phyloP scores from a whole-genome alignment of 1,139 yeast genomes.

The Sugiyamaella novakii region DNA sequence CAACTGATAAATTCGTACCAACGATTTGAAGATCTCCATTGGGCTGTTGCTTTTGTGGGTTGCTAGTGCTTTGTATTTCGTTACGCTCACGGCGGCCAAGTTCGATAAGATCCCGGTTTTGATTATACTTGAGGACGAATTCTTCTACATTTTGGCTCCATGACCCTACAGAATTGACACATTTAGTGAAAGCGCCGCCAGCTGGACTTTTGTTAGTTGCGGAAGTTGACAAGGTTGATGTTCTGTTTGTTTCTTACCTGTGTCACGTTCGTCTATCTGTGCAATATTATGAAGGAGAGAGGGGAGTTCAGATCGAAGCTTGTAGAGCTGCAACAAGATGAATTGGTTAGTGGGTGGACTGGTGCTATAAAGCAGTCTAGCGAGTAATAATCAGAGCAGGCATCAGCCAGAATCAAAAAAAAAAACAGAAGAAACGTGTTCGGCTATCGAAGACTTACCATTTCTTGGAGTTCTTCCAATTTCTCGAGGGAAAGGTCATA shows the following conservation, averaged over 20 bases:
- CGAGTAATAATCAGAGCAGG: too few relatives aligned
- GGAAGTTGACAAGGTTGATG: too few relatives aligned
- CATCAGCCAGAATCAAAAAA: too few relatives aligned
- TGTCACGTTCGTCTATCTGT: slow-evolving; percentile 31
- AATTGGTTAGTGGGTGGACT: not conserved
- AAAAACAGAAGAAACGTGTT: too few relatives aligned
- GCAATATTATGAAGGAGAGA: slow-evolving; percentile 30
- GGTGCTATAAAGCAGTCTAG: not conserved
- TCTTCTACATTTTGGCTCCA: slow-evolving; percentile 81
- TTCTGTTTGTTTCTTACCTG: slow-evolving; percentile 17
- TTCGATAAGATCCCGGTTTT: slow-evolving; percentile 53
- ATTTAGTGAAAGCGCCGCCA: slow-evolving; percentile 12
- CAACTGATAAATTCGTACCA: slow-evolving; percentile 3
- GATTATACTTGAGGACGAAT: slow-evolving; percentile 30
- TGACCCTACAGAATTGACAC: slow-evolving; percentile 18
- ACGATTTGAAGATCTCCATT: not conserved
- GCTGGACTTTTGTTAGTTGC: too few relatives aligned
- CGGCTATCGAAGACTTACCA: slow-evolving; percentile 21
- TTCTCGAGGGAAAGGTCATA: slow-evolving; percentile 25
- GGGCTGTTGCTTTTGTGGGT: slow-evolving; percentile 9
- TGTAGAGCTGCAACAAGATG: slow-evolving; percentile 23
- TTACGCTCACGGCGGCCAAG: slow-evolving; percentile 57
- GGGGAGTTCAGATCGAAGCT: slow-evolving; percentile 31
- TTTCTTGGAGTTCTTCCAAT: slow-evolving; percentile 27
- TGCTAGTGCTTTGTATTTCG: slow-evolving; percentile 19